These are phyloP conservation scores for Tarenaya hassleriana DNA, from an alignment of 345 rosid genomes.

Conservation along the genomic window DNA sequence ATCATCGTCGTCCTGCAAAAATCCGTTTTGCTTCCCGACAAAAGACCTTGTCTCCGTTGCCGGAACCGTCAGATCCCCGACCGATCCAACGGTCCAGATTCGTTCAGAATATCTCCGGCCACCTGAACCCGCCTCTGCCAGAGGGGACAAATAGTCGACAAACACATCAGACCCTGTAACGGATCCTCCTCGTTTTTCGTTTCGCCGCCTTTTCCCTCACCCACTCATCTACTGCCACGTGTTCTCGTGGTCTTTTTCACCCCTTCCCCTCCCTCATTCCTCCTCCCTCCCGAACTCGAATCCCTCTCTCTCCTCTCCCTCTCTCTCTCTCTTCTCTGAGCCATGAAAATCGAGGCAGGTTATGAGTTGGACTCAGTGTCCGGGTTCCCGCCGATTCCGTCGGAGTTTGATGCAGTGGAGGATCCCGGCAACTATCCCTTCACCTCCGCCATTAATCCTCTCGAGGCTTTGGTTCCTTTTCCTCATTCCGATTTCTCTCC, in stretches of 20 bases:
- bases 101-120: slow-evolving; percentile 3
- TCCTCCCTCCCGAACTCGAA: not conserved
- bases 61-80: slow-evolving; percentile 3
- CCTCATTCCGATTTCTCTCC: slow-evolving; percentile 26
- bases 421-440: not conserved
- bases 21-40: slow-evolving; percentile 23
- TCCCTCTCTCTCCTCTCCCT: not conserved
- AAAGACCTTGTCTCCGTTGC: slow-evolving; percentile 12
- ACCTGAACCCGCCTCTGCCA: slow-evolving; percentile 23
- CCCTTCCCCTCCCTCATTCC: not conserved
- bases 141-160: slow-evolving; percentile 24
- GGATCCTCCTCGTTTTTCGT: slow-evolving; percentile 34
- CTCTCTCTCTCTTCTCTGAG: not conserved
- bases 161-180: slow-evolving; percentile 15
- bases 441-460: not conserved
- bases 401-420: slow-evolving; percentile 17
- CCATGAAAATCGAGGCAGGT: slow-evolving; percentile 18
- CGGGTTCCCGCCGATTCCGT: slow-evolving; percentile 26
- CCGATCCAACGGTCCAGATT: slow-evolving; percentile 22
- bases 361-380: slow-evolving; percentile 20
- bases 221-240: slow-evolving; percentile 25
- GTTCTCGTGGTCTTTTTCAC: not conserved
- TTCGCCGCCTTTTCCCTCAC: slow-evolving; percentile 28
- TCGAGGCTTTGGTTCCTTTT: slow-evolving; percentile 21
- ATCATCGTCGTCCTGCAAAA: too few relatives aligned